phyloP scores from a whole-genome alignment of 2,329 filamentous ascomycete genomes.

The Venturia carpophila region DNA sequence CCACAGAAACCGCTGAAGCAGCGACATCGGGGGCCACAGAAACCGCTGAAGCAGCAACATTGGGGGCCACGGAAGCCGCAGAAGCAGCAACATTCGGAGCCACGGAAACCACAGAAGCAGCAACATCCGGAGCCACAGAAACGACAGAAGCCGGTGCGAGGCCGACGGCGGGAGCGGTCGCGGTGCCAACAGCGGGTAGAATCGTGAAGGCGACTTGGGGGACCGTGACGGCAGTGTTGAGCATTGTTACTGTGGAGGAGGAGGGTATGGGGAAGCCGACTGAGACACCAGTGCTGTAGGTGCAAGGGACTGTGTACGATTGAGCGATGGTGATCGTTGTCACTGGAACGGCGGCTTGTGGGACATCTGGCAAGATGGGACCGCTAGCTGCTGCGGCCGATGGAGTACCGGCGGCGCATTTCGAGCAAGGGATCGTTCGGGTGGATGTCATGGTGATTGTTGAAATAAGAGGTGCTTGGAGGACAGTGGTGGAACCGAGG shows the following conservation, averaged over 20 bases:
- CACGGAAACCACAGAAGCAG: slow-evolving; percentile 20
- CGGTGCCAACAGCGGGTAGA: slow-evolving; percentile 22
- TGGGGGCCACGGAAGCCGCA: neutral
- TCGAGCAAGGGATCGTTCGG: slow-evolving; percentile 15
- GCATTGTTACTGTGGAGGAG: slow-evolving; percentile 25
- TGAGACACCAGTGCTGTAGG: slow-evolving; percentile 31
- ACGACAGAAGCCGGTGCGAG: slow-evolving; percentile 21
- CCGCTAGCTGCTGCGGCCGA: neutral
- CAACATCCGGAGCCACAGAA: slow-evolving; percentile 19
- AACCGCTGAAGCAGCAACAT: neutral
- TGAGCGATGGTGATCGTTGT: slow-evolving; percentile 32
- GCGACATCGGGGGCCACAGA: neutral
- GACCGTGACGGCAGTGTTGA: slow-evolving; percentile 32
- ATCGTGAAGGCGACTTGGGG: slow-evolving; percentile 30
- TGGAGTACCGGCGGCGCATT: slow-evolving; percentile 8
- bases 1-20: neutral
- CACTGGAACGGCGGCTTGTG: slow-evolving; percentile 15
- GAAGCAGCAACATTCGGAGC: slow-evolving; percentile 17
- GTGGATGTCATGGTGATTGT: slow-evolving; percentile 19
- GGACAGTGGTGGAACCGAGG: slow-evolving; percentile 13
- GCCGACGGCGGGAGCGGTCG: slow-evolving; percentile 22
- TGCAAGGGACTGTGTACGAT: slow-evolving; percentile 30
- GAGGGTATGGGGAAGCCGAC: slow-evolving; percentile 27
- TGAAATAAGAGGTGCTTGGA: slow-evolving; percentile 9
- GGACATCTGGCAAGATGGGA: slow-evolving; percentile 24